phyloP scores from a whole-genome alignment of 2,329 filamentous ascomycete genomes.

The Chaetomiaceae sp. region DNA sequence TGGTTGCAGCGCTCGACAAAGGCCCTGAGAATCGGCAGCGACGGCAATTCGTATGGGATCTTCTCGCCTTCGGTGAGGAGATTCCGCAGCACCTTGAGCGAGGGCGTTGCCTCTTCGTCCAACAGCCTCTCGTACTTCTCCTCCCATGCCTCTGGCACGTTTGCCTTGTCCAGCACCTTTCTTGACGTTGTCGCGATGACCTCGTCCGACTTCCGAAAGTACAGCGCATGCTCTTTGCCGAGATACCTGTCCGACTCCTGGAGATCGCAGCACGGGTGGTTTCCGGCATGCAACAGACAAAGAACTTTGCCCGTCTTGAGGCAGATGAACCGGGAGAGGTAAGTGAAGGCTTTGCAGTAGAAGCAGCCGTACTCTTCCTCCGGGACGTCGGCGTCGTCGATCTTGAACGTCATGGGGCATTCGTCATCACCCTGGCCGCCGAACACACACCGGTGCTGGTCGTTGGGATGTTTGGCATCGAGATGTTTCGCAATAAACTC shows the following conservation, averaged over 20 bases:
- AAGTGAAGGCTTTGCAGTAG: conserved; percentile 89
- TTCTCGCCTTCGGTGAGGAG: conserved; percentile 91
- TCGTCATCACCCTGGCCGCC: conserved; percentile 43
- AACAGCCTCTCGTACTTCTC: conserved; percentile 82
- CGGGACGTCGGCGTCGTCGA: conserved; percentile 69
- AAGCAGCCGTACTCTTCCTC: conserved; percentile 92
- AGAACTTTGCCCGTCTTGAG: conserved; percentile 73
- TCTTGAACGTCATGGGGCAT: conserved; percentile 57
- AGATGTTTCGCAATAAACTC: conserved; percentile 23
- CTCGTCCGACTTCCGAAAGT: conserved; percentile 72
- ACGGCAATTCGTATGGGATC: conserved; percentile 84
- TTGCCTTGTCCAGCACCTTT: conserved; percentile 81
- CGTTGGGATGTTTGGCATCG: conserved; percentile 53
- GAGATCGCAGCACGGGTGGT: conserved; percentile 72
- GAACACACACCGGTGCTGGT: conserved; percentile 51
- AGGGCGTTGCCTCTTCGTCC: conserved; percentile 76
- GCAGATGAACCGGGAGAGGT: conserved; percentile 86
- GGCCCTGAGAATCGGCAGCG: conserved; percentile 72
- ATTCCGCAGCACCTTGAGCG: conserved; percentile 77
- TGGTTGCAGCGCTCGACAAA: conserved; percentile 97
- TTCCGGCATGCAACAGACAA: conserved; percentile 77
- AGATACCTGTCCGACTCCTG: conserved; percentile 61
- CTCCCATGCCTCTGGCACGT: conserved; percentile 81
- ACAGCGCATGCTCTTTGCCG: conserved; percentile 66
- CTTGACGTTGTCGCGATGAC: conserved; percentile 61